A percentile compares a stretch with the other conserved stretches of the same genome.
These are phyloP conservation scores for Auricularia sp. DNA, from an alignment of 768 basidiomycete genomes.

Conservation along the genomic window DNA sequence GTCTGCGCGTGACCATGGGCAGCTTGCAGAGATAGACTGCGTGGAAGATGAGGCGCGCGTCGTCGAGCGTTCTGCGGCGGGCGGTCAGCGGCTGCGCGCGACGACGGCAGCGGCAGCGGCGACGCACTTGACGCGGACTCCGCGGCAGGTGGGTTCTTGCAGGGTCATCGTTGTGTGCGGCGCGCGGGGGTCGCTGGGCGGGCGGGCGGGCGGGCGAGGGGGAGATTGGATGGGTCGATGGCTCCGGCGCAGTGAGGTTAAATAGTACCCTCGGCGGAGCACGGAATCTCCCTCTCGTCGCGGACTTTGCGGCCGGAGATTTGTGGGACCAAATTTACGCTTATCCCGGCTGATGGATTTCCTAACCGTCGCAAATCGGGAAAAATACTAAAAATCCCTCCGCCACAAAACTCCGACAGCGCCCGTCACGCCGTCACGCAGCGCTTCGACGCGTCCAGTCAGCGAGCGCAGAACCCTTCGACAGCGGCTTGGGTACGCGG, in stretches of 20 bases:
- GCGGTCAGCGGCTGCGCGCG: neutral
- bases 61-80: slow-evolving; percentile 37
- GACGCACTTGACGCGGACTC: slow-evolving; percentile 57
- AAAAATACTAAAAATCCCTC: neutral
- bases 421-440: neutral
- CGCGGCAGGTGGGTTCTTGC: slow-evolving; percentile 68
- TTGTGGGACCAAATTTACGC: neutral
- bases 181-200: slow-evolving; percentile 14
- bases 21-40: slow-evolving; percentile 60
- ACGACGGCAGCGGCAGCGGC: neutral
- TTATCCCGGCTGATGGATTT: neutral
- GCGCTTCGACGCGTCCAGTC: neutral
- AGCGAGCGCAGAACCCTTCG: neutral
- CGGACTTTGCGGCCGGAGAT: neutral
- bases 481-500: neutral
- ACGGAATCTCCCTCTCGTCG: neutral
- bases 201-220: slow-evolving; percentile 10
- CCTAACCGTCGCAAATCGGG: neutral
- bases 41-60: slow-evolving; percentile 74
- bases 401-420: too few relatives aligned
- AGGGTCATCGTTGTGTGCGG: slow-evolving; percentile 28
- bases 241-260: neutral
- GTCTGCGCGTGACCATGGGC: slow-evolving; percentile 69
- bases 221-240: slow-evolving; percentile 1
- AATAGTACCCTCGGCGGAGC: neutral